phyloP scores from a whole-genome alignment of 345 rosid species.

The Xanthoceras sorbifolium region DNA sequence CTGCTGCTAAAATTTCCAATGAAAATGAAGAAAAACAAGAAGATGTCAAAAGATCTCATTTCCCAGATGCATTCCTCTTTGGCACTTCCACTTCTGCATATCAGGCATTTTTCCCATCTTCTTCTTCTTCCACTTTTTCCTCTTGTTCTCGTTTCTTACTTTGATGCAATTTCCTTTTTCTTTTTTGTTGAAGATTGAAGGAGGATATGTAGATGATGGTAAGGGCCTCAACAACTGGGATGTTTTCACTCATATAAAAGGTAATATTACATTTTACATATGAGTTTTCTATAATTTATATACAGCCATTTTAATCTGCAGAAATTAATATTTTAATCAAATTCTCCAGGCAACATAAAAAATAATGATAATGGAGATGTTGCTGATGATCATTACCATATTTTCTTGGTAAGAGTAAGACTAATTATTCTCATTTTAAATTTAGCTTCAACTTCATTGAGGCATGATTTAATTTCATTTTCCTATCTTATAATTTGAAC shows the following conservation, averaged over 20 bases:
- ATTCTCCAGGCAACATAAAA: slow-evolving; percentile 17
- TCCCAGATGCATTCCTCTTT: slow-evolving; percentile 31
- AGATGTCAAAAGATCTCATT: slow-evolving; percentile 23
- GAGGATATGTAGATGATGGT: slow-evolving; percentile 51
- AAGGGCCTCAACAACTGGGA: slow-evolving; percentile 61
- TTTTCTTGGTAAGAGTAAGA: slow-evolving; percentile 25
- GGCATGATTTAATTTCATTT: neutral
- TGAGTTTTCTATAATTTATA: neutral
- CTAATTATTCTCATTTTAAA: neutral
- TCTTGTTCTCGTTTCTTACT: neutral
- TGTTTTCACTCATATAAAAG: slow-evolving; percentile 42
- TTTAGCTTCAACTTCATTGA: neutral
- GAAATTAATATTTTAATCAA: neutral
- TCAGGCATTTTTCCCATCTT: slow-evolving; percentile 12
- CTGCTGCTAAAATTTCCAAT: neutral
- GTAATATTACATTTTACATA: slow-evolving; percentile 17
- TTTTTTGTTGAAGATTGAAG: slow-evolving; percentile 42
- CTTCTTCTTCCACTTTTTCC: slow-evolving; percentile 10
- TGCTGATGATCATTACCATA: slow-evolving; percentile 40
- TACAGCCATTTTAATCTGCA: neutral
- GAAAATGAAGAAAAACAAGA: slow-evolving; percentile 7
- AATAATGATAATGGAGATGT: slow-evolving; percentile 28
- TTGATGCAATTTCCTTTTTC: neutral
- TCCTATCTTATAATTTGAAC: neutral
- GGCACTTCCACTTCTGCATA: slow-evolving; percentile 27